These are phyloP conservation scores for Apophysomyces sp. DNA, from an alignment of 371 early-diverging fungal species.

Conservation along the genomic window DNA sequence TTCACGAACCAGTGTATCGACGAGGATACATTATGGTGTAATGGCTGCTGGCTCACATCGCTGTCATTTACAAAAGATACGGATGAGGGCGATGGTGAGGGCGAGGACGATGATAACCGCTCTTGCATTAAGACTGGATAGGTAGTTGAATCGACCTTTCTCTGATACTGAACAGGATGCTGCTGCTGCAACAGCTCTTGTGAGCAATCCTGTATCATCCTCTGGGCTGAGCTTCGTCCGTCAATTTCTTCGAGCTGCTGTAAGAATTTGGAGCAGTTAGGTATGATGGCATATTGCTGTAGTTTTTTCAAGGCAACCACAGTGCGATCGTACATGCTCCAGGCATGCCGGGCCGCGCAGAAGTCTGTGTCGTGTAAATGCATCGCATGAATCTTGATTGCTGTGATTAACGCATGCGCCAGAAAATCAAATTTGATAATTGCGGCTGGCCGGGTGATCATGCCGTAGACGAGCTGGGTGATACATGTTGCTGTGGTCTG, in stretches of 20 bases:
- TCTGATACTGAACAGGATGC: background rate
- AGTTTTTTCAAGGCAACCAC: constrained; percentile 26
- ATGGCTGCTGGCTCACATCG: background rate
- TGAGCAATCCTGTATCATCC: background rate
- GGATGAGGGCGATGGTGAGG: too few species aligned
- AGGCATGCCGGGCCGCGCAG: constrained; percentile 28
- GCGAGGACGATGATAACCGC: too few species aligned
- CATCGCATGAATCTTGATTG: constrained; percentile 27
- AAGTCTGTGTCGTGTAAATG: constrained; percentile 25
- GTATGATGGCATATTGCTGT: constrained; percentile 27
- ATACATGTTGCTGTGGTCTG: constrained; percentile 28
- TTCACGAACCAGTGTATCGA: background rate
- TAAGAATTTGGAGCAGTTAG: constrained; percentile 35
- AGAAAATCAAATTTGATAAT: constrained; percentile 33
- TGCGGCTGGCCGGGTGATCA: constrained; percentile 22
- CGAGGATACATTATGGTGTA: background rate
- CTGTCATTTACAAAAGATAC: background rate
- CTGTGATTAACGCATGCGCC: constrained; percentile 20
- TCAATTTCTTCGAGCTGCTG: constrained; percentile 30
- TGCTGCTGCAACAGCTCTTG: background rate
- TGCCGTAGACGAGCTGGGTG: constrained; percentile 31
- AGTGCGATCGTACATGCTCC: constrained; percentile 34
- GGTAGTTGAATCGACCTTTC: background rate
- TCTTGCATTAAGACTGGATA: background rate
- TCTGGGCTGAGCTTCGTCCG: constrained; percentile 3